phyloP scores from a whole-genome alignment of 163 green algal genomes.

The Prototheca cutis region DNA sequence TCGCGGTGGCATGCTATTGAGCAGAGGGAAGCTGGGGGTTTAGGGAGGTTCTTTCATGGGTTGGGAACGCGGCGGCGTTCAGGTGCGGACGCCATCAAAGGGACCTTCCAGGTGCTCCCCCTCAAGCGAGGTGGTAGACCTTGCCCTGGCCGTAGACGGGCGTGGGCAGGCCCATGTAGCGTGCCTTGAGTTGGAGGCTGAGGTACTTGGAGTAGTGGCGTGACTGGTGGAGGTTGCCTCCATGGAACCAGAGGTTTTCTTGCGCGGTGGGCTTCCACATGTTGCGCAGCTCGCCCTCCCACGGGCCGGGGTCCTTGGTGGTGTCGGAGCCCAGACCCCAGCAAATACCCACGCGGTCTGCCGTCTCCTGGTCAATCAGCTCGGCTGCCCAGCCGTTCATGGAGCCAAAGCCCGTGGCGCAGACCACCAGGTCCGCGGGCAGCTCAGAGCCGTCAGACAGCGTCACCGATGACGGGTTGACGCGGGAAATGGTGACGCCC shows the following conservation, averaged over 20 bases:
- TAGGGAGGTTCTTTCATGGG: no score
- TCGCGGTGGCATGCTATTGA: no score
- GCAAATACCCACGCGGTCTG: conserved; percentile 8
- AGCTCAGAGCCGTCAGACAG: conserved; percentile 3
- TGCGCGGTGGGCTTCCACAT: conserved; percentile 4
- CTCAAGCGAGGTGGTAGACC: conserved; percentile 4
- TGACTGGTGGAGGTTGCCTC: conserved; percentile 7
- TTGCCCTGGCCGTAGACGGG: conserved; percentile 2
- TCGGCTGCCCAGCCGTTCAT: conserved; percentile 34
- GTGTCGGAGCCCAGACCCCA: conserved; percentile 5
- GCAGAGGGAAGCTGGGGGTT: no score
- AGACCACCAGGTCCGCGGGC: conserved; percentile 1
- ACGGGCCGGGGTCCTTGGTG: conserved; percentile 8
- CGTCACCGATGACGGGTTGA: conserved; percentile 1
- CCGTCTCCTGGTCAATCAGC: conserved; percentile 25
- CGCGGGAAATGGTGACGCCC: background rate
- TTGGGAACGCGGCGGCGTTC: no score
- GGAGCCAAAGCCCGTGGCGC: conserved; percentile 4
- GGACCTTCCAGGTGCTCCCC: no score
- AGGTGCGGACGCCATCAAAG: no score
- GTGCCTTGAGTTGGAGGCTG: conserved; percentile 2
- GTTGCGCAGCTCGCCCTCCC: conserved; percentile 7
- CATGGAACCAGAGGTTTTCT: conserved; percentile 4
- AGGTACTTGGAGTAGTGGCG: conserved; percentile 7
- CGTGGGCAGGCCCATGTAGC: conserved; percentile 4